phyloP scores from a whole-genome alignment of 345 rosid genomes.

The Lepidium didymum region DNA sequence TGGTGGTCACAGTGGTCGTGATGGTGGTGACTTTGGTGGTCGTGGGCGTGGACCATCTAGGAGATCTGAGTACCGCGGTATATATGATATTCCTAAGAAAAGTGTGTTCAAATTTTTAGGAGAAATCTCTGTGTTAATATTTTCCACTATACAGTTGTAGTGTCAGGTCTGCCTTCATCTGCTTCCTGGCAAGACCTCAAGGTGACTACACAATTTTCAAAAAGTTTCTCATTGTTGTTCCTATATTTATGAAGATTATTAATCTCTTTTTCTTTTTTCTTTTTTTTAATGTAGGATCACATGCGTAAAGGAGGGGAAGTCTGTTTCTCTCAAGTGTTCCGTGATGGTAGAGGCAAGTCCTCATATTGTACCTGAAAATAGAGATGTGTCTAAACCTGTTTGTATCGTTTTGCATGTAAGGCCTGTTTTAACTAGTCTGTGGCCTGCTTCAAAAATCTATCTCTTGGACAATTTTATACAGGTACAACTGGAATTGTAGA shows the following conservation, averaged over 20 bases:
- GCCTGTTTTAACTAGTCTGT: background rate
- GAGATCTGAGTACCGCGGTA: slow-evolving; percentile 89
- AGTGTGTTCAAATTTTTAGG: background rate
- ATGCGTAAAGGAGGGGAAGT: slow-evolving; percentile 99
- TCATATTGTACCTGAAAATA: background rate
- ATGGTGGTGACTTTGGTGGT: slow-evolving; percentile 33
- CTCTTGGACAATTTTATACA: slow-evolving; percentile 20
- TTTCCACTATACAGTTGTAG: slow-evolving; percentile 44
- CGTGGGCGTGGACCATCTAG: slow-evolving; percentile 79
- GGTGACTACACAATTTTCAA: slow-evolving; percentile 31
- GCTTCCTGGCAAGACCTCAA: slow-evolving; percentile 99
- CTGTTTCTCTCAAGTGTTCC: slow-evolving; percentile 96
- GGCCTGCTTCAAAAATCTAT: background rate
- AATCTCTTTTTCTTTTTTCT: too few relatives aligned
- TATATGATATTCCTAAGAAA: background rate
- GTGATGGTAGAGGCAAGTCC: slow-evolving; percentile 76
- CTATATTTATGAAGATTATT: background rate
- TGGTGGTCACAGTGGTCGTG: slow-evolving; percentile 38
- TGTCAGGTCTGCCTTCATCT: slow-evolving; percentile 86
- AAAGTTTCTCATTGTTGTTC: background rate
- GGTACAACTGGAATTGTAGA: slow-evolving; percentile 95
- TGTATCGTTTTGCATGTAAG: background rate
- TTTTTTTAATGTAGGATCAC: slow-evolving; percentile 58
- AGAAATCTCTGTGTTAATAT: background rate
- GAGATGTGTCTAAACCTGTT: background rate